Evolutionary conservation across 1,284 basidiomycete species (phyloP).

Genomic region (Papiliotrema terrestris): DNA sequence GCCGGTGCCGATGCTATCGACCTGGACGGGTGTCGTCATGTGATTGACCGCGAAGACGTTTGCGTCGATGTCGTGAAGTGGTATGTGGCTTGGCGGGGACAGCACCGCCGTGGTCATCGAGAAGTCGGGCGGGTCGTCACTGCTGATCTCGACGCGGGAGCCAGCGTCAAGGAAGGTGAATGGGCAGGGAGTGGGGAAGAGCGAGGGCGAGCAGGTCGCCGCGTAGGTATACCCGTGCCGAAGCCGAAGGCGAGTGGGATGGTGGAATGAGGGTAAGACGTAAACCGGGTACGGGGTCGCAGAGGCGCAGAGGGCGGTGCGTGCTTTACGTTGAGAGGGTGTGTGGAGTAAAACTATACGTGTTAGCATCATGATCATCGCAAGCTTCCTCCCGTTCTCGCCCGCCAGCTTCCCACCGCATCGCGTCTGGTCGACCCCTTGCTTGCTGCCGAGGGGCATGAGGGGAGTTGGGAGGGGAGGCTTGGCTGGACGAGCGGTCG

Average conservation of each 20-base stretch:
- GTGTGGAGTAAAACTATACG: background rate
- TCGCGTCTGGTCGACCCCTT: no score
- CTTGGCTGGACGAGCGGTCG: no score
- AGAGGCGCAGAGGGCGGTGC: no score
- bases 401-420: background rate
- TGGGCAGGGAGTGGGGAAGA: background rate
- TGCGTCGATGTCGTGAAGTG: background rate
- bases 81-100: background rate
- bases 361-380: conserved; percentile 2
- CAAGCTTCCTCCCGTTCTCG: background rate
- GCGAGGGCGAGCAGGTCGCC: no score
- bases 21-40: background rate
- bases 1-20: background rate
- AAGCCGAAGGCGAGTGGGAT: no score
- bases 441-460: background rate
- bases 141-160: no score
- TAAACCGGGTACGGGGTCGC: no score
- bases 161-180: background rate
- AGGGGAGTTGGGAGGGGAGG: background rate
- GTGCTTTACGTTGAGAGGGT: no score
- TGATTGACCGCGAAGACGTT: background rate
- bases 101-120: background rate
- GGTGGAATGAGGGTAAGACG: no score
- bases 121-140: no score
- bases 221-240: no score